These are phyloP conservation scores for Eucalyptus decipiens DNA, from an alignment of 345 rosid genomes.

Conservation along the genomic window DNA sequence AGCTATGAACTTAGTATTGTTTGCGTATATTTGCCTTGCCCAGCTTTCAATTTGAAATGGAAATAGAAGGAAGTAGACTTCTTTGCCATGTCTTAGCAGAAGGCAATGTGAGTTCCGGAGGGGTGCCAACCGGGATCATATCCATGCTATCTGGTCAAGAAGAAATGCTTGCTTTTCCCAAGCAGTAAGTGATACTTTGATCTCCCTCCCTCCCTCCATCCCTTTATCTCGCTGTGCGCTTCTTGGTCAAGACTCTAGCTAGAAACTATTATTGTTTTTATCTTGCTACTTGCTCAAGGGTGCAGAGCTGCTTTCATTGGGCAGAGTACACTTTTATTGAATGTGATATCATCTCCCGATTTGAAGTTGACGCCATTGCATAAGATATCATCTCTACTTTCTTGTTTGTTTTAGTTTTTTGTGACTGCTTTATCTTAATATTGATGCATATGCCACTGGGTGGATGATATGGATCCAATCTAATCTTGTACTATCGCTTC, in stretches of 20 bases:
- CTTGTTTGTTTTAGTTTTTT: neutral
- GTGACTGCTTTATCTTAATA: neutral
- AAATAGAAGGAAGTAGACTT: conserved; percentile 71
- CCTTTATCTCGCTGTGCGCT: neutral
- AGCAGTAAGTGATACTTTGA: conserved; percentile 43
- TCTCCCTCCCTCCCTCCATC: neutral
- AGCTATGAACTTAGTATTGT: neutral
- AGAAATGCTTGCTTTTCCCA: conserved; percentile 86
- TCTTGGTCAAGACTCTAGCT: neutral
- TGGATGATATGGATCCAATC: neutral
- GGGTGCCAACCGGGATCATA: conserved; percentile 47
- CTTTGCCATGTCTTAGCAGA: conserved; percentile 61
- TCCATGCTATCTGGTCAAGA: conserved; percentile 83
- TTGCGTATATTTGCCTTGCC: neutral
- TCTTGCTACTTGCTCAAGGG: neutral
- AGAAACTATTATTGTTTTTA: too few relatives aligned
- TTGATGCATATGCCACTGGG: neutral
- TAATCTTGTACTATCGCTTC: neutral
- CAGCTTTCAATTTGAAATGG: conserved; percentile 90
- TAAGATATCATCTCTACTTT: neutral
- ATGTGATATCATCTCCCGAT: neutral
- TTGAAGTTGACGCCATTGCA: neutral
- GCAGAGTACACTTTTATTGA: neutral
- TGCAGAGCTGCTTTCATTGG: neutral
- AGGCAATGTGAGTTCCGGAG: conserved; percentile 62